Evolutionary conservation across 2,329 filamentous ascomycete genomes (phyloP).

Genomic region (Aspergillus ustus): DNA sequence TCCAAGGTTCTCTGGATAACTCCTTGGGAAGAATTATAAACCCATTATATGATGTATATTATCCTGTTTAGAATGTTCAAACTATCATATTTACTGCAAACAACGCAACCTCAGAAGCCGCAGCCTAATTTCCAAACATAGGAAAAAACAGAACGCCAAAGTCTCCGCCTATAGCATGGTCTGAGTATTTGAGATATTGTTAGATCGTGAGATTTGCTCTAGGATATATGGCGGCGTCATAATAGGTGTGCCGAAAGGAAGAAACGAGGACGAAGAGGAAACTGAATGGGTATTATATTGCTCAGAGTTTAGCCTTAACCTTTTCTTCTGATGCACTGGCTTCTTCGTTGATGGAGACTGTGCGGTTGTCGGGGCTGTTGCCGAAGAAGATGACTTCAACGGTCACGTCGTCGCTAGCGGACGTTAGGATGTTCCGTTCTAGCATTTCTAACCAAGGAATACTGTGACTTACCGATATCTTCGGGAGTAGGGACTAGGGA

Average conservation of each 20-base stretch:
- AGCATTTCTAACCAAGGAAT: background rate
- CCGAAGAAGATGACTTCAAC: constrained; percentile 99
- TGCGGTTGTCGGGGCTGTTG: constrained; percentile 73
- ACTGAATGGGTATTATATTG: constrained; percentile 9
- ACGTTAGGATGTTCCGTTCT: constrained; percentile 22
- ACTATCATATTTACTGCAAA: background rate
- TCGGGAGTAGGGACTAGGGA: constrained; percentile 88
- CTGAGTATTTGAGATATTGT: background rate
- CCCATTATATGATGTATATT: background rate
- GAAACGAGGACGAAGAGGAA: background rate
- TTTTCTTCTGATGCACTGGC: constrained; percentile 68
- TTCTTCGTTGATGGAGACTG: constrained; percentile 82
- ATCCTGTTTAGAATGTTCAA: background rate
- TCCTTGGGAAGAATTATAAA: background rate
- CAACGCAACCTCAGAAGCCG: background rate
- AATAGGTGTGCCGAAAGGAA: background rate
- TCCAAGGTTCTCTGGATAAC: background rate
- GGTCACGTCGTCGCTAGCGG: constrained; percentile 82
- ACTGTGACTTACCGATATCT: constrained; percentile 74
- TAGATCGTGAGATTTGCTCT: background rate
- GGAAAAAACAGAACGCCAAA: background rate
- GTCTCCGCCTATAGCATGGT: background rate
- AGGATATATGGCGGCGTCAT: background rate
- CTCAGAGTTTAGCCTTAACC: constrained; percentile 55
- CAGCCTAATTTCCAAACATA: background rate